These are phyloP conservation scores for Blastobotrys buckinghamii DNA, from an alignment of 1,139 yeast species.

Conservation along the genomic window DNA sequence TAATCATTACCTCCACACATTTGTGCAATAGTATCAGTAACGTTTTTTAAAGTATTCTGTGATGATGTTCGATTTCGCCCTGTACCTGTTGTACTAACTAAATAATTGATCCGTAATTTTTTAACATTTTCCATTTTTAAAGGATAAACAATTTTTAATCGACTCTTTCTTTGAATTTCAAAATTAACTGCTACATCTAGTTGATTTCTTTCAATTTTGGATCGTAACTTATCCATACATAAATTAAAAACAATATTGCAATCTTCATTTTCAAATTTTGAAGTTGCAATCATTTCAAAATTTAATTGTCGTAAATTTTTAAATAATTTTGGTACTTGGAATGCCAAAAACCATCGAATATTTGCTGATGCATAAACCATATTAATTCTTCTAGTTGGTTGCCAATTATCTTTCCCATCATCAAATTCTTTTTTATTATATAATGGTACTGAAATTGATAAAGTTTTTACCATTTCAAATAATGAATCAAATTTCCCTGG, in stretches of 20 bases:
- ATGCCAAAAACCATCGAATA: conserved; percentile 7
- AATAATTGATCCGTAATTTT: conserved; percentile 2
- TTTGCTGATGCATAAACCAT: not conserved
- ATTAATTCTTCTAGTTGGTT: not conserved
- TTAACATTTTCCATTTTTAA: conserved; percentile 4
- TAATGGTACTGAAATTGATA: conserved; percentile 4
- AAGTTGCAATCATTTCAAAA: conserved; percentile 7
- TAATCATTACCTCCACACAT: conserved; percentile 8
- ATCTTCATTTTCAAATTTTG: not conserved
- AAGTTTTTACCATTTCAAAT: not conserved
- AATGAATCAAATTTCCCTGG: conserved; percentile 4
- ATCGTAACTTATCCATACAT: not conserved
- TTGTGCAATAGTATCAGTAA: not conserved
- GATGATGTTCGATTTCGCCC: not conserved
- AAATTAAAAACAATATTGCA: not conserved
- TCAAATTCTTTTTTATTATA: not conserved
- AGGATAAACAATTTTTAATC: not conserved
- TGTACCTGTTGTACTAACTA: not conserved
- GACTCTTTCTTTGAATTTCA: conserved; percentile 3
- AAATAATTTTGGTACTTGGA: not conserved
- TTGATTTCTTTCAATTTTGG: not conserved
- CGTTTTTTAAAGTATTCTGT: not conserved
- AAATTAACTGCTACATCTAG: conserved; percentile 1
- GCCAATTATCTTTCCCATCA: conserved; percentile 1
- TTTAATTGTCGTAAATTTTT: not conserved